Evolutionary conservation across 2,329 filamentous ascomycete genomes (phyloP).

Genomic region (Fusarium circinatum): DNA sequence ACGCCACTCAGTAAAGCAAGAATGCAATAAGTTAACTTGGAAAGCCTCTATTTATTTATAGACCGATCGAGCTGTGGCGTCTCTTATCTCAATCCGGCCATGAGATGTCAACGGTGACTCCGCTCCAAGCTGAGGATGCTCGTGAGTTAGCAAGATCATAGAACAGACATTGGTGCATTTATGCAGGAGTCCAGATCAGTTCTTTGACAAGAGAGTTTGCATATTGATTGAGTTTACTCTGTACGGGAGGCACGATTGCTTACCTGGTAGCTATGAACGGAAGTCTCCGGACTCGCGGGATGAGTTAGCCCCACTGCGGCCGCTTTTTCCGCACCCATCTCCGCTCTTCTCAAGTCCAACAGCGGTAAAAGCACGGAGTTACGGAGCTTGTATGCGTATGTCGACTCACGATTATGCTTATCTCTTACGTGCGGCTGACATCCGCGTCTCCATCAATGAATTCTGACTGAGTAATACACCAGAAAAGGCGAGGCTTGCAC

Average conservation of each 20-base stretch:
- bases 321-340: neutral
- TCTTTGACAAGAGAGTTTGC: too few relatives aligned
- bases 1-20: neutral
- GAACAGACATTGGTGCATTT: too few relatives aligned
- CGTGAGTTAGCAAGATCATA: accelerated
- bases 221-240: neutral
- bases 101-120: accelerated
- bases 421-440: neutral
- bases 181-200: accelerated
- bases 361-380: neutral
- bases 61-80: neutral
- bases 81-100: neutral
- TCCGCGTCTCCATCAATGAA: neutral
- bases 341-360: neutral
- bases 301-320: neutral
- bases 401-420: too few relatives aligned
- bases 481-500: accelerated
- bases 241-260: neutral
- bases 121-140: accelerated
- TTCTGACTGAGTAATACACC: too few relatives aligned
- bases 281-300: neutral
- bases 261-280: neutral
- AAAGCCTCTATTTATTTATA: accelerated
- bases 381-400: neutral
- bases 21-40: neutral